These are phyloP conservation scores for Exserohilum turcica DNA, from an alignment of 2,329 filamentous ascomycete genomes.

Conservation along the genomic window DNA sequence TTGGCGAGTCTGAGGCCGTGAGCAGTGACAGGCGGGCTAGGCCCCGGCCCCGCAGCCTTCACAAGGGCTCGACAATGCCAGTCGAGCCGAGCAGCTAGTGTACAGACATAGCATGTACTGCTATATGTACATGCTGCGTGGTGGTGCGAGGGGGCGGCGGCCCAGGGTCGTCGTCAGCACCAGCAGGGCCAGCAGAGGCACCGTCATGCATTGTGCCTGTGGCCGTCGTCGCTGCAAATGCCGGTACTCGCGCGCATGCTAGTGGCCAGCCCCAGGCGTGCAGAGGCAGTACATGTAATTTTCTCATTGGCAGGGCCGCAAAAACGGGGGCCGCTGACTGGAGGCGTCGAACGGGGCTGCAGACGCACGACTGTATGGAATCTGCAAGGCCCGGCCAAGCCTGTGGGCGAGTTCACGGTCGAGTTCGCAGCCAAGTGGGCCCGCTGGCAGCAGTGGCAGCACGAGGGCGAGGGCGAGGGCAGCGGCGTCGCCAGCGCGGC, in stretches of 20 bases:
- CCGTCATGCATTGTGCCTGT: neutral
- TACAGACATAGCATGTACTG: no score
- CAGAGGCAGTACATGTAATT: conserved; percentile 18
- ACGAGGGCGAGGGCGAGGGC: neutral
- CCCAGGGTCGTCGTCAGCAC: neutral
- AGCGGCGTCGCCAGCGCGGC: no score
- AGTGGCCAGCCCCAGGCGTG: conserved; percentile 1
- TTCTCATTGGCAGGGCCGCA: conserved; percentile 36
- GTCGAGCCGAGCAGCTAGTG: no score
- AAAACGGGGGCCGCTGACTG: conserved; percentile 26
- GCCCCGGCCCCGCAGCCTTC: conserved; percentile 2
- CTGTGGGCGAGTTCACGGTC: conserved; percentile 6
- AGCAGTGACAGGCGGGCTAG: conserved; percentile 4
- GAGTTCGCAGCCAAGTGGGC: conserved; percentile 13
- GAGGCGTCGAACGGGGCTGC: conserved; percentile 19
- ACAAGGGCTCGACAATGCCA: no score
- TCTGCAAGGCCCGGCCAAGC: conserved; percentile 14
- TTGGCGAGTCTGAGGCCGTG: conserved; percentile 15
- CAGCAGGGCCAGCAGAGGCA: neutral
- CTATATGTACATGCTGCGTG: no score
- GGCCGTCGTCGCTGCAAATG: neutral
- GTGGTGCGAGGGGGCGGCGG: no score
- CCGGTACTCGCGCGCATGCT: conserved; percentile 18
- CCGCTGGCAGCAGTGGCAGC: neutral
- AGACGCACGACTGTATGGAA: conserved; percentile 21